phyloP scores from a whole-genome alignment of 352 stramenopile genomes.

The Phytopythium aichiense region DNA sequence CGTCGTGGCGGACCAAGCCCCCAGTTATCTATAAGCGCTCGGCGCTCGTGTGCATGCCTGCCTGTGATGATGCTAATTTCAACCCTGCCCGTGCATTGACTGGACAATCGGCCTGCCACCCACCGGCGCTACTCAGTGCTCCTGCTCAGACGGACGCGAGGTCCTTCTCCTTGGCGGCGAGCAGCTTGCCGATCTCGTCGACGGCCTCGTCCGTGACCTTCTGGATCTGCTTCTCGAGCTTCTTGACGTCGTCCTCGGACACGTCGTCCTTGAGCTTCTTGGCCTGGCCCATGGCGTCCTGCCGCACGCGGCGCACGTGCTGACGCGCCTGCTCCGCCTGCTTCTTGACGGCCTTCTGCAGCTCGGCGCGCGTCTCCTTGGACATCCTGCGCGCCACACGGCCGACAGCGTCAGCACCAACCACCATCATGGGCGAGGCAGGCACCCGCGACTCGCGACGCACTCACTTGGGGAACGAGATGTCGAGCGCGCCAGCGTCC shows the following conservation, averaged over 20 bases:
- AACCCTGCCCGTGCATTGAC: too few relatives aligned
- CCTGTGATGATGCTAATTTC: too few relatives aligned
- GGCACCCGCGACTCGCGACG: not conserved
- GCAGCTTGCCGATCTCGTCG: slow-evolving; percentile 64
- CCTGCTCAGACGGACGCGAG: slow-evolving; percentile 50
- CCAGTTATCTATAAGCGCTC: slow-evolving; percentile 1
- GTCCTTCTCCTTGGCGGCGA: slow-evolving; percentile 78
- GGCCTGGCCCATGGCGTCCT: slow-evolving; percentile 78
- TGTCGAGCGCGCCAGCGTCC: slow-evolving; percentile 57
- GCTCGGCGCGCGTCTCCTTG: slow-evolving; percentile 74
- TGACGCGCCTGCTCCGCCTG: slow-evolving; percentile 77
- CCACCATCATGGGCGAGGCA: not conserved
- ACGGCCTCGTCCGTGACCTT: slow-evolving; percentile 74
- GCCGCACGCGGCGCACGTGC: slow-evolving; percentile 78
- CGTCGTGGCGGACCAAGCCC: not conserved
- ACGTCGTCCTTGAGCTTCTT: slow-evolving; percentile 83
- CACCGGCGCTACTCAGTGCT: not conserved
- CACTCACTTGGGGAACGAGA: slow-evolving; percentile 80
- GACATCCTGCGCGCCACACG: slow-evolving; percentile 75
- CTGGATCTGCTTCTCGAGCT: slow-evolving; percentile 75
- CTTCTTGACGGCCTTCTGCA: slow-evolving; percentile 80
- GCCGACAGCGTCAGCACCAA: slow-evolving; percentile 2
- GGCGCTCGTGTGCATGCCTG: not conserved
- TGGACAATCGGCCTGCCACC: too few relatives aligned
- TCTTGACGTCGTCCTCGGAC: slow-evolving; percentile 76